These are phyloP conservation scores for Tulasnella sp. DNA, from an alignment of 768 basidiomycete species.

Conservation along the genomic window DNA sequence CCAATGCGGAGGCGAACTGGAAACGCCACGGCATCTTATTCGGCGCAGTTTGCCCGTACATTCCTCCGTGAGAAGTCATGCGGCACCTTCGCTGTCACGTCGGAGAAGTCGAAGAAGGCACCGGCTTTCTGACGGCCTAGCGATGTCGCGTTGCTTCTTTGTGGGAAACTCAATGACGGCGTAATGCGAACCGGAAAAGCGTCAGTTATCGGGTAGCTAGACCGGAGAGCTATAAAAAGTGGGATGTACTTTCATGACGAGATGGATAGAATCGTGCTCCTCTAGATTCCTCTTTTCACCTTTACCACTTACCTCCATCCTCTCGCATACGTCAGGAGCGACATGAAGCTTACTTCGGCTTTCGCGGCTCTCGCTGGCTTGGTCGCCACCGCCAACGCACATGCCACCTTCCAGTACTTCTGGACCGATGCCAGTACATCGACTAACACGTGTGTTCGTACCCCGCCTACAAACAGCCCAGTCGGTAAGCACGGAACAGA, in stretches of 20 bases:
- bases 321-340: background rate
- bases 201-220: background rate
- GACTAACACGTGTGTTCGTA: constrained; percentile 53
- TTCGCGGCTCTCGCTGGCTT: constrained; percentile 14
- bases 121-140: background rate
- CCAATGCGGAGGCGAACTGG: background rate
- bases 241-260: background rate
- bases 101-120: background rate
- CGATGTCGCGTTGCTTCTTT: background rate
- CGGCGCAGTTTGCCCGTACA: background rate
- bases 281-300: background rate
- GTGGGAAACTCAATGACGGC: background rate
- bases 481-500: constrained; percentile 39
- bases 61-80: constrained; percentile 14
- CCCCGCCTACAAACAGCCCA: constrained; percentile 53
- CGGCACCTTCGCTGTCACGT: background rate
- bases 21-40: background rate
- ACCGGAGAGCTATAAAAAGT: background rate
- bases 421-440: constrained; percentile 55
- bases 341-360: constrained; percentile 3
- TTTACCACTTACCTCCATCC: background rate
- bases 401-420: constrained; percentile 59
- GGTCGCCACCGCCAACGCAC: constrained; percentile 45
- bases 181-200: background rate
- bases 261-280: background rate